Evolutionary conservation across 768 basidiomycete species (phyloP).

Genomic region (Hortiboletus campestris): DNA sequence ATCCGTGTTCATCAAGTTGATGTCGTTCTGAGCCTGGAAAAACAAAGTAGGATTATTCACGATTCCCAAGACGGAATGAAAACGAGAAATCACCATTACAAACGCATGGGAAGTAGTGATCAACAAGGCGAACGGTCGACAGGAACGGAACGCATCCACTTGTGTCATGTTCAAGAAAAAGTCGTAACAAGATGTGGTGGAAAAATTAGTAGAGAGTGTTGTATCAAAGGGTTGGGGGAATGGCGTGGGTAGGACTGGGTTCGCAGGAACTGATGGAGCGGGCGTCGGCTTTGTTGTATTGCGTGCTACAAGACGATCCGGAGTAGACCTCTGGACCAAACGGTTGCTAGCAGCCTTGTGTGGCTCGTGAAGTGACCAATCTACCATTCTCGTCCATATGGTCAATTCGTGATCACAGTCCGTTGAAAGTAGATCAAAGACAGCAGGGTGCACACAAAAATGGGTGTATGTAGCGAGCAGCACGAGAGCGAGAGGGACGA

Average conservation of each 20-base stretch:
- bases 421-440: constrained; percentile 41
- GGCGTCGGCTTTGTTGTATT: constrained; percentile 12
- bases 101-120: constrained; percentile 54
- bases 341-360: constrained; percentile 27
- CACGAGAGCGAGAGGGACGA: constrained; percentile 56
- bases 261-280: constrained; percentile 26
- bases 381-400: constrained; percentile 26
- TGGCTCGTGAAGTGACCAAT: constrained; percentile 45
- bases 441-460: constrained; percentile 48
- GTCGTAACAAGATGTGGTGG: constrained; percentile 57
- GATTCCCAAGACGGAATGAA: neutral
- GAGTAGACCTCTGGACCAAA: constrained; percentile 9
- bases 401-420: constrained; percentile 30
- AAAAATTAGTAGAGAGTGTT: constrained; percentile 62
- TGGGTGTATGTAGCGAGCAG: constrained; percentile 52
- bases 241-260: constrained; percentile 61
- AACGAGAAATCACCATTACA: constrained; percentile 43
- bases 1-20: constrained; percentile 60
- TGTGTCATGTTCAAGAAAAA: constrained; percentile 80
- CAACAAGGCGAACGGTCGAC: constrained; percentile 73
- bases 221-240: constrained; percentile 77
- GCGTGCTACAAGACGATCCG: neutral
- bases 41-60: neutral
- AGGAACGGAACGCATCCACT: constrained; percentile 58
- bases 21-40: constrained; percentile 59